Evolutionary conservation across 164 flowering plant genomes (phyloP).

Genomic region (Nelumbo lutea): DNA sequence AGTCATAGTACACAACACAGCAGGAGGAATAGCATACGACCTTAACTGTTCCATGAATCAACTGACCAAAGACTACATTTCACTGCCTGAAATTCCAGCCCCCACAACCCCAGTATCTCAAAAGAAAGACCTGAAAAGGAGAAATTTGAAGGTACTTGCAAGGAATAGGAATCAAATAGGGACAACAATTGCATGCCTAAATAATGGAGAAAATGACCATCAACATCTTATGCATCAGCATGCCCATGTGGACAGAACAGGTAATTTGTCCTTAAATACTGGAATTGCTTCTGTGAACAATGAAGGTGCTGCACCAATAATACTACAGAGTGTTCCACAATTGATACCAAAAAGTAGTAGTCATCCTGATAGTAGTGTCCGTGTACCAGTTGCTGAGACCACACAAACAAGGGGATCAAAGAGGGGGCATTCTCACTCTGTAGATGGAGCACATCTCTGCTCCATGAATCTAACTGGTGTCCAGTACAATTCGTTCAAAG

Average conservation of each 20-base stretch:
- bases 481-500: constrained; percentile 18
- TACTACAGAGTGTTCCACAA: constrained; percentile 5
- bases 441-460: constrained; percentile 15
- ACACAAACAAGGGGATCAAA: constrained; percentile 26
- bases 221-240: constrained; percentile 2
- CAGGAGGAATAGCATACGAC: constrained; percentile 25
- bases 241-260: background rate
- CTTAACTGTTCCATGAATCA: constrained; percentile 24
- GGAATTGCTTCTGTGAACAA: background rate
- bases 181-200: background rate
- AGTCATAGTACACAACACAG: constrained; percentile 18
- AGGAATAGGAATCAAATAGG: constrained; percentile 5
- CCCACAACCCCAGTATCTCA: constrained; percentile 5
- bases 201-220: background rate
- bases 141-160: constrained; percentile 7
- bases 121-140: constrained; percentile 3
- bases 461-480: constrained; percentile 22
- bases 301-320: background rate
- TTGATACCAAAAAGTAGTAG: background rate
- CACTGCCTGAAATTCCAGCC: constrained; percentile 11
- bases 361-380: constrained; percentile 13
- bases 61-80: constrained; percentile 12
- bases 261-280: background rate
- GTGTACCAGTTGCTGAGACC: constrained; percentile 15
- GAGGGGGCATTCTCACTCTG: constrained; percentile 16